Base-by-base conservation (phyloP, 2,329 filamentous ascomycete species). In the Chaetothyriales sp. region DNA sequence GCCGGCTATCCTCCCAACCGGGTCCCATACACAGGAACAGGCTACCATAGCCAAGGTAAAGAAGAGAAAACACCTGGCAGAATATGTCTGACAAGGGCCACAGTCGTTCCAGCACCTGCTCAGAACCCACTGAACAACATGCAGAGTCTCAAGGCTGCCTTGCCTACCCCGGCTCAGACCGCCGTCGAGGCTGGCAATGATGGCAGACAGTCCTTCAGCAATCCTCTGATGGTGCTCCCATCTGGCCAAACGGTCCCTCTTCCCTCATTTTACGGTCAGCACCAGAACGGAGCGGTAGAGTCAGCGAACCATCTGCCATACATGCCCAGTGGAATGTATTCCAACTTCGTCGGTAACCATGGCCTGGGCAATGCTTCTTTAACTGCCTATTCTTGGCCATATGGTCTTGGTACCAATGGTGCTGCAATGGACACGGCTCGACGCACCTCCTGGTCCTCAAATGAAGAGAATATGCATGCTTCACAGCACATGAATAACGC, bases 401-500 rank as follows among this genome's bases (percentile, higher is more conserved):
- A 67, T 55, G 48, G 62, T 28, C 51, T 66, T 55, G 63, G 63
- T 50, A 59, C 62, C 43, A 66, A 67, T 25, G 55, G 66, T 22
- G 63, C 66, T 44, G 64, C 65, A 42, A 62, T 66, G 46, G 61
- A 62, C 44, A 60, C 62, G 49, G 61, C 62, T 51, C 68, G 65
- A 58, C 64, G 66, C 54, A 61, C 49, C 46, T 64, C 65, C n/a
- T 72, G 69, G 69, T 64, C 63, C 22, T 62, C 66, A 10, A 61
- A 64, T 44, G 71, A 72, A 50, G 68, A 69, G 9, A 64, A 67
- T 48, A 65, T 64, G 51, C 76, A 79, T 2, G 81, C 82, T 0
- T 79, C 79, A 60, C 82, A 81, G 57, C 32, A 10, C 32, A 76
- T 75, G 50, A 72, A 73, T 48, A 67, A 75, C 56, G 71, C 73